Percentiles rank a stretch among this genome's conserved stretches.
Conservation (phyloP, 257 asterid genomes). For the Penstemon barbatus region DNA sequence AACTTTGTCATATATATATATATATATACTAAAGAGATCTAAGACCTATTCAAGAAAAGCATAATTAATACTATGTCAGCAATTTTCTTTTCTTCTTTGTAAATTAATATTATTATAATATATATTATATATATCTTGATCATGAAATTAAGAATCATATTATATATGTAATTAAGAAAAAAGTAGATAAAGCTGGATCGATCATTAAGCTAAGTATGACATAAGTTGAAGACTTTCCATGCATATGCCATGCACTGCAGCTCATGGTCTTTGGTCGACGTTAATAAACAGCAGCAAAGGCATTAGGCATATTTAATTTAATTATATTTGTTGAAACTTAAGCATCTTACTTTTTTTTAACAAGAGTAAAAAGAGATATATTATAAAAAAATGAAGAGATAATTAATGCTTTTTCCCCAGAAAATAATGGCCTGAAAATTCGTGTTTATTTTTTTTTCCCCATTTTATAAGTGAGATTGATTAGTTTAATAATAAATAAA, state of each 20-base stretch:
- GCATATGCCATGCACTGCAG: conserved; percentile 55
- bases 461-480: too few relatives aligned
- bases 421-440: conserved; percentile 39
- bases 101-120: conserved; percentile 6
- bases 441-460: conserved; percentile 29
- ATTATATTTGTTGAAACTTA: conserved; percentile 42
- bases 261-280: conserved; percentile 31
- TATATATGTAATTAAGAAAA: conserved; percentile 11
- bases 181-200: conserved; percentile 36
- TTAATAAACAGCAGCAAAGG: too few relatives aligned
- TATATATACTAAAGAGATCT: conserved; percentile 62
- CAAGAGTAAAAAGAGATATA: conserved; percentile 50
- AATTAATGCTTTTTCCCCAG: conserved; percentile 46
- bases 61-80: conserved; percentile 46
- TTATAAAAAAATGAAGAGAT: conserved; percentile 42
- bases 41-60: conserved; percentile 76
- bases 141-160: conserved; percentile 6
- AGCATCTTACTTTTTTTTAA: conserved; percentile 64
- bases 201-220: conserved; percentile 34
- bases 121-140: not conserved
- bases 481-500: too few relatives aligned
- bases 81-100: conserved; percentile 25
- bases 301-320: too few relatives aligned
- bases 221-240: conserved; percentile 52
- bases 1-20: conserved; percentile 35